Evolutionary conservation across 2,329 filamentous ascomycete species (phyloP).

Genomic region (Ilyonectria destructans): DNA sequence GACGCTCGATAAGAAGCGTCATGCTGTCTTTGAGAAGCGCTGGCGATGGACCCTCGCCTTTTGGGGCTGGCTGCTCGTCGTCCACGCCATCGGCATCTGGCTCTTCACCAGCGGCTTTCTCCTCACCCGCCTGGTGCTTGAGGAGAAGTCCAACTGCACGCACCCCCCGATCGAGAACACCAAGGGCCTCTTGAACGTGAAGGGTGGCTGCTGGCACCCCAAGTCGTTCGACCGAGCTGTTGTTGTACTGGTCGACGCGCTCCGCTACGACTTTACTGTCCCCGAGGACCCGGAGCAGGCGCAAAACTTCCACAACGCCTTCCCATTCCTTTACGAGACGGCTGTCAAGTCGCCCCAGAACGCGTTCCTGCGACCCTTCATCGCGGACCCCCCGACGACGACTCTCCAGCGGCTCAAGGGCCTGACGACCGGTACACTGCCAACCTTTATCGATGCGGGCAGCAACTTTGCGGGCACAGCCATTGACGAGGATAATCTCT

Average conservation of each 20-base stretch:
- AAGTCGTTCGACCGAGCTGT: constrained; percentile 94
- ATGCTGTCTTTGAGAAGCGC: constrained; percentile 66
- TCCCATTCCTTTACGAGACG: constrained; percentile 90
- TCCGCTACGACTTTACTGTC: constrained; percentile 97
- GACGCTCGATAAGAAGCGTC: constrained; percentile 65
- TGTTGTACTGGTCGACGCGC: constrained; percentile 90
- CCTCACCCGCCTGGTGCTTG: constrained; percentile 86
- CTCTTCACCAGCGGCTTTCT: constrained; percentile 97
- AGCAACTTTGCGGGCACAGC: constrained; percentile 96
- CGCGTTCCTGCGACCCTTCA: constrained; percentile 93
- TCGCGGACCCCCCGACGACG: constrained; percentile 95
- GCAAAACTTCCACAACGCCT: constrained; percentile 84
- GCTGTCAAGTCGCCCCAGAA: constrained; percentile 82
- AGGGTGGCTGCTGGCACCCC: constrained; percentile 93
- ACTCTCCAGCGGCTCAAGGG: constrained; percentile 95
- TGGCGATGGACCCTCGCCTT: constrained; percentile 76
- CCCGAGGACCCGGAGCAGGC: constrained; percentile 68
- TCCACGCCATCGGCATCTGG: constrained; percentile 87
- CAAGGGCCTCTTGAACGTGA: constrained; percentile 59
- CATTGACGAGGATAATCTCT: constrained; percentile 91
- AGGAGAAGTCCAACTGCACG: constrained; percentile 81
- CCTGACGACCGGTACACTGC: constrained; percentile 93
- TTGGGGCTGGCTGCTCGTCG: constrained; percentile 78
- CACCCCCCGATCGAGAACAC: constrained; percentile 75
- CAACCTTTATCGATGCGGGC: constrained; percentile 93